Conservation (phyloP, 2,329 filamentous ascomycete genomes). For the Nemania diffusa region DNA sequence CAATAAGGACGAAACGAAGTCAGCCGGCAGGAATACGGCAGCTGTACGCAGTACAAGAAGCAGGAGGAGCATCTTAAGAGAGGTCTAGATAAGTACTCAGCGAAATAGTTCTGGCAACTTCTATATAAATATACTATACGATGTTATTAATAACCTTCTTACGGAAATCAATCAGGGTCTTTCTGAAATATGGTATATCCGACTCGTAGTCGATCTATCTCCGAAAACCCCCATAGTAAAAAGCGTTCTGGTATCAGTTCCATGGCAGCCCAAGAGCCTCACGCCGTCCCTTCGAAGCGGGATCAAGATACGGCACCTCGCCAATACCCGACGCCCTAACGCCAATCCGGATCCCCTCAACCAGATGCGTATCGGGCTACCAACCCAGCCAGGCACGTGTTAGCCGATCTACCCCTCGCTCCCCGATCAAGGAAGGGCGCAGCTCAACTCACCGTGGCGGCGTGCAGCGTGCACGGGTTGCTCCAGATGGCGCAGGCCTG, state of each 20-base stretch:
- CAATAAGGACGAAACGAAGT: not conserved
- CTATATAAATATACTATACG: not conserved
- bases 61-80: not conserved
- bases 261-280: slow-evolving; percentile 41
- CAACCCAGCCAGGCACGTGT: not conserved
- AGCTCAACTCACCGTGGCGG: slow-evolving; percentile 46
- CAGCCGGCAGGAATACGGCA: not conserved
- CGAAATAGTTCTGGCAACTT: not conserved
- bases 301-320: slow-evolving; percentile 53
- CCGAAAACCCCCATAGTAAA: not conserved
- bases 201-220: not conserved
- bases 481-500: slow-evolving; percentile 56
- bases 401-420: not conserved
- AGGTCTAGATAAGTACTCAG: not conserved
- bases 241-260: slow-evolving; percentile 18
- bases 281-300: slow-evolving; percentile 47
- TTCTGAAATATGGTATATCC: not conserved
- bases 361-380: slow-evolving; percentile 50
- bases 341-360: slow-evolving; percentile 47
- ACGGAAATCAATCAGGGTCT: not conserved
- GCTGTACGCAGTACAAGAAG: too few relatives aligned
- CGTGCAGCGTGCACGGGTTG: slow-evolving; percentile 48
- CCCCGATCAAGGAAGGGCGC: not conserved
- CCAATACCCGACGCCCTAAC: slow-evolving; percentile 53
- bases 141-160: not conserved